These are phyloP conservation scores for Salinomyces thailandicus DNA, from an alignment of 2,329 filamentous ascomycete species.

Conservation along the genomic window DNA sequence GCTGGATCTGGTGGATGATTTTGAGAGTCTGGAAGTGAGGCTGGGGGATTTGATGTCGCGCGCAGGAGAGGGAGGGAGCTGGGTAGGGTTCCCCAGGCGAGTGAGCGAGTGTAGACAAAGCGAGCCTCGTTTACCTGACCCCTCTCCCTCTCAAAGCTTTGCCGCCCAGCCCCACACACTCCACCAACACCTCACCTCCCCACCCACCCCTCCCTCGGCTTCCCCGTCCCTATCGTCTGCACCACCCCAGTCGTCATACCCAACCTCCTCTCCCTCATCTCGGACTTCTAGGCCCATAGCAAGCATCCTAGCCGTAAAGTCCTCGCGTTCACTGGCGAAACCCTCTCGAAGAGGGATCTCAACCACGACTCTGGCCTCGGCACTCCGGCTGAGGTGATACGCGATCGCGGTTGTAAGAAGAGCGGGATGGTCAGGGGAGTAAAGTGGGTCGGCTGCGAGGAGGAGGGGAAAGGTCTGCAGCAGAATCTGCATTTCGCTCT, in stretches of 20 bases:
- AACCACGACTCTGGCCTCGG: conserved; percentile 56
- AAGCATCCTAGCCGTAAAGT: conserved; percentile 54
- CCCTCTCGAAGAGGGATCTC: conserved; percentile 72
- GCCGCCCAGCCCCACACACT: conserved; percentile 44
- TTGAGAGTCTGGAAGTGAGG: too few species aligned
- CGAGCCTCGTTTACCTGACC: too few species aligned
- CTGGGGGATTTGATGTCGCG: too few species aligned
- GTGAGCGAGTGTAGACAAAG: too few species aligned
- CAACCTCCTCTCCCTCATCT: conserved; percentile 52
- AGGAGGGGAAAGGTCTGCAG: conserved; percentile 47
- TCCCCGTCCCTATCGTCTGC: conserved; percentile 36
- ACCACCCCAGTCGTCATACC: conserved; percentile 61
- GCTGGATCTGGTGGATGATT: too few species aligned
- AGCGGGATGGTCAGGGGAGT: conserved; percentile 69
- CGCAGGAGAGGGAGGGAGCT: too few species aligned
- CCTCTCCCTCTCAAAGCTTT: background rate
- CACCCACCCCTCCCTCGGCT: conserved; percentile 21
- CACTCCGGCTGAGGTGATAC: conserved; percentile 49
- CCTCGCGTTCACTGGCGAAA: conserved; percentile 53
- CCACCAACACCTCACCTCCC: conserved; percentile 57
- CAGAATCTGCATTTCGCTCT: background rate
- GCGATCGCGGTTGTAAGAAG: conserved; percentile 62
- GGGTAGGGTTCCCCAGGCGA: too few species aligned
- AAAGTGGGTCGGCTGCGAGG: conserved; percentile 76
- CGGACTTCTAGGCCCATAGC: conserved; percentile 43